These are phyloP conservation scores for Scleromitrula shiraiana DNA, from an alignment of 2,329 filamentous ascomycete species.

Conservation along the genomic window DNA sequence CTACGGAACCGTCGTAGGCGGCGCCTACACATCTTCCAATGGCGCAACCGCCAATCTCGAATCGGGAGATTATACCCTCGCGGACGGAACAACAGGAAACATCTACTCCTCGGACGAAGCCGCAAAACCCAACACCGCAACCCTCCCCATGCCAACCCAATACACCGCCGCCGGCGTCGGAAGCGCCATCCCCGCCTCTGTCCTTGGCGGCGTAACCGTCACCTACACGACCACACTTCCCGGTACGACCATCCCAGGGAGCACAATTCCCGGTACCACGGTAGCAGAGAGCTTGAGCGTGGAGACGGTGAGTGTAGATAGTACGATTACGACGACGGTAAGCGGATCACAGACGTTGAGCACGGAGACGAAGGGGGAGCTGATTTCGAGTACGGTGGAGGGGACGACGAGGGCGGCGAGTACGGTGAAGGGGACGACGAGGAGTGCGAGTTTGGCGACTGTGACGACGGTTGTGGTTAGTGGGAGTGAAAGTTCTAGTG, in stretches of 20 bases:
- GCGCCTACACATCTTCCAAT: constrained; percentile 33
- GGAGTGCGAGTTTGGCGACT: constrained; percentile 3
- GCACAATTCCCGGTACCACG: background rate
- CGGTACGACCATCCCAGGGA: constrained; percentile 11
- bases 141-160: constrained; percentile 36
- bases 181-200: constrained; percentile 36
- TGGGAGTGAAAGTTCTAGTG: background rate
- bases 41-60: constrained; percentile 36
- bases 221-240: constrained; percentile 22
- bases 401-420: constrained; percentile 10
- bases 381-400: constrained; percentile 14
- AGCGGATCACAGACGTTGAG: background rate
- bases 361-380: background rate
- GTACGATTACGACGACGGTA: background rate
- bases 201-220: constrained; percentile 33
- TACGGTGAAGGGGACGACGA: constrained; percentile 6
- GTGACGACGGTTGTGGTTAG: constrained; percentile 8
- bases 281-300: no score
- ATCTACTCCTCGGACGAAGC: constrained; percentile 34
- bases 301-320: background rate
- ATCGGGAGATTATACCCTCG: constrained; percentile 36
- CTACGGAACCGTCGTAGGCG: constrained; percentile 38
- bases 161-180: constrained; percentile 39
- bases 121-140: constrained; percentile 37
- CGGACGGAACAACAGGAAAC: constrained; percentile 34